A percentile compares a stretch with the other conserved stretches of the same genome.
These are phyloP conservation scores for Thielaviopsis euricoi DNA, from an alignment of 2,329 filamentous ascomycete genomes.

Conservation along the genomic window DNA sequence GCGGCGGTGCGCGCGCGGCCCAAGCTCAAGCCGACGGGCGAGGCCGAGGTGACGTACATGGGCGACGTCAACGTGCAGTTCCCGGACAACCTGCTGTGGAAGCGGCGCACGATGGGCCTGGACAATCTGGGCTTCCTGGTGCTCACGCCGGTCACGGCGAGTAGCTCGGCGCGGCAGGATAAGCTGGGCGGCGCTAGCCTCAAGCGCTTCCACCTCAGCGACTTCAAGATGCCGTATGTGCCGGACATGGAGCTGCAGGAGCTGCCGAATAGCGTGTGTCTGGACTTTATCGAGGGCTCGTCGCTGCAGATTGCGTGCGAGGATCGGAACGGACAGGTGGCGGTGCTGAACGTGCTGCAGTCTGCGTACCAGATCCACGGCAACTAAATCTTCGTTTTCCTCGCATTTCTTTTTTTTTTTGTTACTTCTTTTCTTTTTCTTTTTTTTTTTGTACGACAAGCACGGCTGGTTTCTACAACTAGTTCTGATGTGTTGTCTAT, in stretches of 20 bases:
- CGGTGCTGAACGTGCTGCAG: slow-evolving; percentile 36
- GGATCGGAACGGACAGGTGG: slow-evolving; percentile 40
- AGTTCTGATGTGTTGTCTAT: not conserved
- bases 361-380: not conserved
- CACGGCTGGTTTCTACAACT: too few species aligned
- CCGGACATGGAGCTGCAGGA: slow-evolving; percentile 89
- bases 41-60: slow-evolving; percentile 44
- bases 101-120: slow-evolving; percentile 74
- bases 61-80: slow-evolving; percentile 96
- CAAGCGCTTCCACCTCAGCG: slow-evolving; percentile 71
- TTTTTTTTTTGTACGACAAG: too few species aligned
- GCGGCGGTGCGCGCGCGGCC: slow-evolving; percentile 10
- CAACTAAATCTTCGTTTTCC: too few species aligned
- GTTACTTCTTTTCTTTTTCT: too few species aligned
- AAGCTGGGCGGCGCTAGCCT: slow-evolving; percentile 35
- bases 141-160: slow-evolving; percentile 43
- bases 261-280: slow-evolving; percentile 64
- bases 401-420: too few species aligned
- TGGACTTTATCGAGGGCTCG: slow-evolving; percentile 45
- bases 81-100: slow-evolving; percentile 91
- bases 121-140: slow-evolving; percentile 73
- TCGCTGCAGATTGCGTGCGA: slow-evolving; percentile 47
- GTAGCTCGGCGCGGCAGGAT: slow-evolving; percentile 29
- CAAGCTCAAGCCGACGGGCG: slow-evolving; percentile 17
- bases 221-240: slow-evolving; percentile 63